Evolutionary conservation across 202 grass and related monocot species (phyloP).

Genomic region (Tripidium arundinaceum): DNA sequence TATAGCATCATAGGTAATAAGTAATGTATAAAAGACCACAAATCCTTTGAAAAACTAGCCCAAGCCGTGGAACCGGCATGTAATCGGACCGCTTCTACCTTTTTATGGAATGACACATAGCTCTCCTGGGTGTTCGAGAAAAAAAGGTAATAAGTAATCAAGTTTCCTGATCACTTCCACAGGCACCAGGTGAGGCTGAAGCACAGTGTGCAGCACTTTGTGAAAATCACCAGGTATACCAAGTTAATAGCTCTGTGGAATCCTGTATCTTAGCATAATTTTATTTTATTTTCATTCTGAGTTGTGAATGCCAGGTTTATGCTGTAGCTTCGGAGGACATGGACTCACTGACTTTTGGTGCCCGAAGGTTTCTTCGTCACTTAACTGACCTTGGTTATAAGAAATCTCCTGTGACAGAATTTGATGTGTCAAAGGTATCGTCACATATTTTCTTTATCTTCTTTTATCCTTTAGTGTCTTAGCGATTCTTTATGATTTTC

Average conservation of each 20-base stretch:
- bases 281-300: conserved; percentile 30
- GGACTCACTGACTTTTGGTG: conserved; percentile 84
- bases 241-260: not conserved
- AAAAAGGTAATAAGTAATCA: not conserved
- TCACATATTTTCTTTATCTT: not conserved
- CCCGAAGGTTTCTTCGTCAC: conserved; percentile 79
- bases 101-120: not conserved
- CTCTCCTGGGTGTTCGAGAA: not conserved
- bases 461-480: not conserved
- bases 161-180: not conserved
- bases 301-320: conserved; percentile 52
- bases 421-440: conserved; percentile 77
- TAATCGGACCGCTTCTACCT: not conserved
- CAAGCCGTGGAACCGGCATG: not conserved
- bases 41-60: not conserved
- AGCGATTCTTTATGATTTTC: not conserved
- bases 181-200: conserved; percentile 96
- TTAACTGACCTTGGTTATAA: conserved; percentile 81
- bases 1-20: not conserved
- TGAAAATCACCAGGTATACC: conserved; percentile 64
- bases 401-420: conserved; percentile 86
- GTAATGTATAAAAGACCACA: not conserved
- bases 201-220: conserved; percentile 92
- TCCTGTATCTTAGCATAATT: conserved; percentile 6
- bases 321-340: conserved; percentile 94